Evolutionary conservation across 129 eudicot genomes (phyloP).

Genomic region (Pseudognaphalium luteoalbum): DNA sequence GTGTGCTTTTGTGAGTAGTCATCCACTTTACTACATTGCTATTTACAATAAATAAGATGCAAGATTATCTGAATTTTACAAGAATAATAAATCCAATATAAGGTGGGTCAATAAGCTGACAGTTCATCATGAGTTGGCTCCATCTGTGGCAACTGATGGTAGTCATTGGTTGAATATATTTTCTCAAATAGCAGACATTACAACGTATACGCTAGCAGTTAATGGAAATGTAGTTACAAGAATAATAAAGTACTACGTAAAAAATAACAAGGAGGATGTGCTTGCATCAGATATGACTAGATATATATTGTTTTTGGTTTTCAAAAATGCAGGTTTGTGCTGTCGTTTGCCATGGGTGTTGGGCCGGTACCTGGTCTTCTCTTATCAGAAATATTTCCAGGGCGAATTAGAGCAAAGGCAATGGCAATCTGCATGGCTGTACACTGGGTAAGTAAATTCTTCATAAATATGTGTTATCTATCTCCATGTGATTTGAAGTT

Average conservation of each 20-base stretch:
- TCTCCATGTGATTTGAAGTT: not conserved
- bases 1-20: constrained; percentile 70
- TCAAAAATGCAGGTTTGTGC: constrained; percentile 57
- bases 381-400: constrained; percentile 75
- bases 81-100: not conserved
- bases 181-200: not conserved
- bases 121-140: not conserved
- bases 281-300: not conserved
- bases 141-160: not conserved
- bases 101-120: not conserved
- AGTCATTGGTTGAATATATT: not conserved
- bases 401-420: constrained; percentile 79
- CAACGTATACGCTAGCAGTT: not conserved
- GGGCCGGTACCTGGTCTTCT: constrained; percentile 90
- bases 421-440: constrained; percentile 96
- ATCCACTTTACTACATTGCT: constrained; percentile 26
- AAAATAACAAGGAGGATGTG: constrained; percentile 9
- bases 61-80: not conserved
- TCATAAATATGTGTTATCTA: not conserved
- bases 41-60: constrained; percentile 4
- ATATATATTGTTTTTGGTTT: constrained; percentile 6
- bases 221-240: not conserved
- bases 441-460: constrained; percentile 67
- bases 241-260: constrained; percentile 11
- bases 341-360: constrained; percentile 75